Percentiles rank a stretch among this genome's conserved stretches.
These are phyloP conservation scores for Globisporangium abappressorium DNA, from an alignment of 352 stramenopile species.

Conservation along the genomic window DNA sequence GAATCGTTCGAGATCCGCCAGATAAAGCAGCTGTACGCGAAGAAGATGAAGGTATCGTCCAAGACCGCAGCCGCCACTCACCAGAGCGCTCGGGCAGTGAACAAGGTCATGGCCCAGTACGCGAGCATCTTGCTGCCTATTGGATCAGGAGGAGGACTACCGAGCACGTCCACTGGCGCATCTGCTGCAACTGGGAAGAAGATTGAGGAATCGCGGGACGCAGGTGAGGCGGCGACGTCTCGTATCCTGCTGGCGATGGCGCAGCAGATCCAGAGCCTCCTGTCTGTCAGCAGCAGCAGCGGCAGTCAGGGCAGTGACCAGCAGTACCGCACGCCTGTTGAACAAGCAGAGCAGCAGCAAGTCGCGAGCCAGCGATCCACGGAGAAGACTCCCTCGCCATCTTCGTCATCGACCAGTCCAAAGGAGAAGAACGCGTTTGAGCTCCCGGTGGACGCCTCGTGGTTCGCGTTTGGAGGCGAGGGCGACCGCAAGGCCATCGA, in stretches of 20 bases:
- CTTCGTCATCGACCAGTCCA: not conserved
- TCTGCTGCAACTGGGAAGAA: not conserved
- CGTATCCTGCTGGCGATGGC: conserved; percentile 6
- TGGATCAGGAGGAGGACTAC: not conserved
- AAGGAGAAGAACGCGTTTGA: not conserved
- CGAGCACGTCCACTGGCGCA: not conserved
- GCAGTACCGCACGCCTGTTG: not conserved
- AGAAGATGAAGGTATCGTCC: not conserved
- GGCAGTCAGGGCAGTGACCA: not conserved
- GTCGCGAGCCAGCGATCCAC: not conserved
- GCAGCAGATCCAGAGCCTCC: conserved; percentile 12
- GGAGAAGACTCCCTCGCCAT: not conserved
- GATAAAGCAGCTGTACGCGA: conserved; percentile 28
- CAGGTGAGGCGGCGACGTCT: not conserved
- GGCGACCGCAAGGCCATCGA: conserved; percentile 25
- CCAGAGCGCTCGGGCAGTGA: not conserved
- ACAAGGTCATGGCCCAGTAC: conserved; percentile 4
- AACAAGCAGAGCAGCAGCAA: not conserved
- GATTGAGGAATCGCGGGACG: not conserved
- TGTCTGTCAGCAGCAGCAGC: not conserved
- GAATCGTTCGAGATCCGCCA: conserved; percentile 28
- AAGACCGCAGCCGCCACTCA: not conserved
- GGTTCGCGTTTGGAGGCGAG: conserved; percentile 28
- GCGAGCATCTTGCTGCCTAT: conserved; percentile 21
- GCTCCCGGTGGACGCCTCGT: conserved; percentile 15